Conservation (phyloP, 2,329 filamentous ascomycete genomes). For the Claviceps humidiphila region DNA sequence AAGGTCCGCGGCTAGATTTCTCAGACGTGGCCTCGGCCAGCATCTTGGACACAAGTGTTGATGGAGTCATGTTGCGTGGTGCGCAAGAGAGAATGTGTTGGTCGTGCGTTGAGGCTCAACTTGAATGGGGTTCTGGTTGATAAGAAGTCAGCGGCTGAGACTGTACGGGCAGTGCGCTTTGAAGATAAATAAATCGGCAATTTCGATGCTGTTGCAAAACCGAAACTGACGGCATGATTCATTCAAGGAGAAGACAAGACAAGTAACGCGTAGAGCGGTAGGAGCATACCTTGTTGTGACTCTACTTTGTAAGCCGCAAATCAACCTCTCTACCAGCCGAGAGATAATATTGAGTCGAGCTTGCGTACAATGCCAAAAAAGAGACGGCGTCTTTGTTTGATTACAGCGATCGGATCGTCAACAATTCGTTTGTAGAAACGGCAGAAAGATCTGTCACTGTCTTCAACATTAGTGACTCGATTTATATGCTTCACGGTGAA, state of each 20-base stretch:
- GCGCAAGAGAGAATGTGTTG: not conserved
- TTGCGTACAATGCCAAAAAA: too few relatives aligned
- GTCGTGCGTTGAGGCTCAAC: not conserved
- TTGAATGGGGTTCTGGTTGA: not conserved
- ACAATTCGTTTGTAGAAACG: not conserved
- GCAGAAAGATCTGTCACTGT: not conserved
- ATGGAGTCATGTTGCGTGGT: conserved; percentile 17
- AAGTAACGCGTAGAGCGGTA: not conserved
- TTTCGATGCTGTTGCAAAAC: too few relatives aligned
- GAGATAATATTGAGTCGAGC: not conserved
- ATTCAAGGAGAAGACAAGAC: not conserved
- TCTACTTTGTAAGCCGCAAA: not conserved
- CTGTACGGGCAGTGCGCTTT: not conserved
- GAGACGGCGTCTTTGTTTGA: too few relatives aligned
- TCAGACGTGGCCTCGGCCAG: conserved; percentile 27
- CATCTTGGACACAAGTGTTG: conserved; percentile 25
- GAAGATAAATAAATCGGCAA: too few relatives aligned
- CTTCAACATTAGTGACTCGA: not conserved
- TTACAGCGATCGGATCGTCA: not conserved
- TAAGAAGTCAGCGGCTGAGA: not conserved
- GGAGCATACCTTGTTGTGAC: not conserved
- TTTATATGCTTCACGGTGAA: not conserved
- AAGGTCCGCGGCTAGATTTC: conserved; percentile 51
- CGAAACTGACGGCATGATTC: too few relatives aligned
- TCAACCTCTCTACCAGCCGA: not conserved